phyloP scores from a whole-genome alignment of 768 basidiomycete genomes.

The Suillus lakei region DNA sequence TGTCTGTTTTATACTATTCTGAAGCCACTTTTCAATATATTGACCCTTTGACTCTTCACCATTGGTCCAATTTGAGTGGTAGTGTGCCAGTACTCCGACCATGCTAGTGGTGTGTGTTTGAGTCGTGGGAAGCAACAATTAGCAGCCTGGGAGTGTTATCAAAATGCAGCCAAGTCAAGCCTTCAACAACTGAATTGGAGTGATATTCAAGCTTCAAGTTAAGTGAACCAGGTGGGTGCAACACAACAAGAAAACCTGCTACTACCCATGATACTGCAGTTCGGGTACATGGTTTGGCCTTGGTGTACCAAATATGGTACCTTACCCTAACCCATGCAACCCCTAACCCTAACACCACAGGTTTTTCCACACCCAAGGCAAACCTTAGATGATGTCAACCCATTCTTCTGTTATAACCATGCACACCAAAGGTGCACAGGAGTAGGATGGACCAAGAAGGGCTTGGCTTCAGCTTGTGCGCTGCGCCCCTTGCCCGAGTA shows the following conservation, averaged over 20 bases:
- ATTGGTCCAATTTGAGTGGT: not conserved
- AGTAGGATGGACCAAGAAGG: too few relatives aligned
- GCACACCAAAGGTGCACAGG: too few relatives aligned
- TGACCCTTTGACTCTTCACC: not conserved
- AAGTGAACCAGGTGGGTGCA: not conserved
- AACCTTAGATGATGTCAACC: too few relatives aligned
- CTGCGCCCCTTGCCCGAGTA: too few relatives aligned
- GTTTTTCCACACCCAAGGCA: too few relatives aligned
- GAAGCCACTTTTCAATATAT: not conserved
- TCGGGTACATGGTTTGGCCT: not conserved
- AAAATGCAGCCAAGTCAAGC: not conserved
- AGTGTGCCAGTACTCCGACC: not conserved
- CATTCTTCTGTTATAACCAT: too few relatives aligned
- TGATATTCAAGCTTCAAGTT: not conserved
- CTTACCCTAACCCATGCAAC: too few relatives aligned
- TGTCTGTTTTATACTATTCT: not conserved
- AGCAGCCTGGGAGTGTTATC: not conserved
- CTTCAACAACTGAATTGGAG: not conserved
- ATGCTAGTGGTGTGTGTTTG: not conserved
- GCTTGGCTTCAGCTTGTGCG: too few relatives aligned
- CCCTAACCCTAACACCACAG: too few relatives aligned
- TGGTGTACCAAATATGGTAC: not conserved
- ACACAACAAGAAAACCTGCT: not conserved
- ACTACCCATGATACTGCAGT: not conserved
- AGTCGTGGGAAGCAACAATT: not conserved